Conservation (phyloP, 139 green algal genomes). For the Nannochloris sp. region DNA sequence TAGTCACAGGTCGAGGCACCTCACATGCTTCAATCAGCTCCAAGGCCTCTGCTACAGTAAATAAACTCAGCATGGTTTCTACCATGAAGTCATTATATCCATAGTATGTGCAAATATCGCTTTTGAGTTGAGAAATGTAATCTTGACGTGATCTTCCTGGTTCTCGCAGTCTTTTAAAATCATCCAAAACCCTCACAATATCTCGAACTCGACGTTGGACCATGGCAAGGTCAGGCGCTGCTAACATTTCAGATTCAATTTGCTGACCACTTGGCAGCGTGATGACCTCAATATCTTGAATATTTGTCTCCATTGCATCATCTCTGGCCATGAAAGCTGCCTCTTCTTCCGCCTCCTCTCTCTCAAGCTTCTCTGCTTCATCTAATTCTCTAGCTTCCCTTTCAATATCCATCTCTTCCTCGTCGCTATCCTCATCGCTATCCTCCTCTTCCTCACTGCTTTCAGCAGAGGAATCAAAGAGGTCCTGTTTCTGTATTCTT, state of each 20-base stretch:
- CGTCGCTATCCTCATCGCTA: constrained; percentile 12
- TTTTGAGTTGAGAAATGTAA: constrained; percentile 75
- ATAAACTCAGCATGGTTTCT: constrained; percentile 64
- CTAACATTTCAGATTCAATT: constrained; percentile 33
- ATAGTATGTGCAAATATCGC: constrained; percentile 84
- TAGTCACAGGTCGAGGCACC: constrained; percentile 50
- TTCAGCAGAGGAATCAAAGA: constrained; percentile 5
- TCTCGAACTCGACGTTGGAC: constrained; percentile 51
- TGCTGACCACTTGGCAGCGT: constrained; percentile 44
- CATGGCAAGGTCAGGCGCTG: constrained; percentile 28
- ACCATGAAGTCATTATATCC: constrained; percentile 96
- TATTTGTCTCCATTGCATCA: constrained; percentile 51
- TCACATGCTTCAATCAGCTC: constrained; percentile 83
- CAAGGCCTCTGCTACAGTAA: constrained; percentile 58
- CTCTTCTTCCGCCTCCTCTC: background rate
- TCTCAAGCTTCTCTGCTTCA: background rate
- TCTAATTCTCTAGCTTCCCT: constrained; percentile 1
- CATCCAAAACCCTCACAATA: constrained; percentile 65
- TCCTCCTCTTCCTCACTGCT: constrained; percentile 14
- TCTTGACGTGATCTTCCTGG: constrained; percentile 39
- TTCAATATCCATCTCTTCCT: constrained; percentile 13
- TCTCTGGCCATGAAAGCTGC: background rate
- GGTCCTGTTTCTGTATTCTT: background rate
- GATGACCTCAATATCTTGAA: constrained; percentile 38
- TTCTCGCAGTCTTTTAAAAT: constrained; percentile 59